These are phyloP conservation scores for Phellopilus nigrolimitatus DNA, from an alignment of 1,284 basidiomycete species.

Conservation along the genomic window DNA sequence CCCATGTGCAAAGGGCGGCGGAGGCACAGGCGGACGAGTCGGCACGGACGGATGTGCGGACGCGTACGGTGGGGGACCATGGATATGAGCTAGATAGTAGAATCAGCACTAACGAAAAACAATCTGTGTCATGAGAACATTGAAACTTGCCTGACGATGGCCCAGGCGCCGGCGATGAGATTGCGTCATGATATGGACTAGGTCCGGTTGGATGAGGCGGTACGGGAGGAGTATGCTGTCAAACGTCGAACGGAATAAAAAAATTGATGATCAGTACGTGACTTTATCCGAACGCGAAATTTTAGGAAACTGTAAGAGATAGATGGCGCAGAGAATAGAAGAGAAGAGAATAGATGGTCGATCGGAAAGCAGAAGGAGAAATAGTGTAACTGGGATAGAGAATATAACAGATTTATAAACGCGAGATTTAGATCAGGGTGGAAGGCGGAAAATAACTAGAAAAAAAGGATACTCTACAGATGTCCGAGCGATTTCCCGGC, in stretches of 20 bases:
- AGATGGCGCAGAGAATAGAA: no score
- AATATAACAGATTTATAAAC: no score
- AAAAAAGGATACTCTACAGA: no score
- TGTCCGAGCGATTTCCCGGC: conserved; percentile 3
- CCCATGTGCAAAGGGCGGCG: conserved; percentile 12
- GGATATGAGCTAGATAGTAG: no score
- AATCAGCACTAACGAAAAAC: not conserved
- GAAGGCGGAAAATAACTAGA: no score
- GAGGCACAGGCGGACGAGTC: conserved; percentile 18
- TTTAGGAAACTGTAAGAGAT: not conserved
- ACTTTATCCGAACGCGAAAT: not conserved
- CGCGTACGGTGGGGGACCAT: conserved; percentile 10
- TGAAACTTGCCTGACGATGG: not conserved
- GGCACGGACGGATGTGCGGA: conserved; percentile 15
- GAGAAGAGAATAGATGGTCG: not conserved
- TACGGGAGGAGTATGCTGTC: conserved; percentile 7
- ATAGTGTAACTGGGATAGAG: no score
- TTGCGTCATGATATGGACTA: not conserved
- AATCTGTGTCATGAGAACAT: not conserved
- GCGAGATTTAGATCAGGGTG: no score
- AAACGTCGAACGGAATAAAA: not conserved
- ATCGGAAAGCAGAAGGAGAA: no score
- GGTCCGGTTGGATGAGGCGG: conserved; percentile 11
- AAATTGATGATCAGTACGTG: not conserved
- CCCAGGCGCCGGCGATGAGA: not conserved